Conservation (phyloP, 352 stramenopile species). For the Phytophthora pinifolia region DNA sequence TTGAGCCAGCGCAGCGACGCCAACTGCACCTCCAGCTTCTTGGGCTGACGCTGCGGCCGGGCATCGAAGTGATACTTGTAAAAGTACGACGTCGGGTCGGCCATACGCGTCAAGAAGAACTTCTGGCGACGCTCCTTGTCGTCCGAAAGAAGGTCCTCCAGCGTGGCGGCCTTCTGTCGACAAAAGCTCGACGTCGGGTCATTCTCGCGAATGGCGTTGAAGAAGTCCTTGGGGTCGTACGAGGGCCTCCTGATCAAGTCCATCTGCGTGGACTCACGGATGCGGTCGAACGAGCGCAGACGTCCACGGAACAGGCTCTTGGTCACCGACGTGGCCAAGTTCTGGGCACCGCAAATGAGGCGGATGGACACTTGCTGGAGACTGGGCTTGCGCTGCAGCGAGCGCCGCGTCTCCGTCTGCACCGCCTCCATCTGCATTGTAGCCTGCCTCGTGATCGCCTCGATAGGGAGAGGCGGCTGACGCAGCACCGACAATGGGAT, state of each 20-base stretch:
- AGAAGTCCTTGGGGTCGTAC: conserved; percentile 68
- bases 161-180: conserved; percentile 64
- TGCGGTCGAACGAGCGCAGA: conserved; percentile 58
- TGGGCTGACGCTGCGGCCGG: conserved; percentile 61
- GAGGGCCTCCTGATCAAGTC: conserved; percentile 72
- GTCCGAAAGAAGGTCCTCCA: conserved; percentile 78
- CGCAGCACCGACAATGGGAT: conserved; percentile 76
- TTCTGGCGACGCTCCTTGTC: conserved; percentile 63
- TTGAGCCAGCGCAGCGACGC: conserved; percentile 76
- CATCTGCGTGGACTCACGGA: conserved; percentile 49
- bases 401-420: conserved; percentile 12
- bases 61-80: conserved; percentile 90
- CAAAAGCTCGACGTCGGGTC: conserved; percentile 84
- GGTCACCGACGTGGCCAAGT: conserved; percentile 66
- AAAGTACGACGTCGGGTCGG: conserved; percentile 89
- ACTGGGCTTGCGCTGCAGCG: conserved; percentile 37
- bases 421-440: conserved; percentile 10
- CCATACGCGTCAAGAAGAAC: conserved; percentile 84
- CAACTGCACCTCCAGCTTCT: conserved; percentile 57
- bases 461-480: conserved; percentile 56
- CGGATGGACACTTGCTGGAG: conserved; percentile 74
- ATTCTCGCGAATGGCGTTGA: conserved; percentile 82
- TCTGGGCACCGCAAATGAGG: conserved; percentile 73
- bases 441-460: conserved; percentile 30
- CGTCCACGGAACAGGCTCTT: conserved; percentile 76